Percentiles rank a stretch among this genome's conserved stretches.
Evolutionary conservation across 2,329 filamentous ascomycete genomes (phyloP).

Genomic region (Paecilomyces formosus): DNA sequence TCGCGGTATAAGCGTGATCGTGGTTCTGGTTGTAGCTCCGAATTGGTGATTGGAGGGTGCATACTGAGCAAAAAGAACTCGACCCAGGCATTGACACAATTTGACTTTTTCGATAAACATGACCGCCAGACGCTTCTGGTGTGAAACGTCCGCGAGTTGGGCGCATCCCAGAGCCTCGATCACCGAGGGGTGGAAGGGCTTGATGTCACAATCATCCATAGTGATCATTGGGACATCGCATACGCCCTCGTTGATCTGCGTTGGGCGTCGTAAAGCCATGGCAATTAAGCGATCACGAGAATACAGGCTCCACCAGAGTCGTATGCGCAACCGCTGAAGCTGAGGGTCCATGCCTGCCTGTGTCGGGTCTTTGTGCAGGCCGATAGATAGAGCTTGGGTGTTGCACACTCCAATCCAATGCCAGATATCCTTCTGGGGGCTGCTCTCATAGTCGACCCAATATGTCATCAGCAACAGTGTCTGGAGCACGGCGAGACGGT

Average conservation of each 20-base stretch:
- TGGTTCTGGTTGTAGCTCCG: constrained; percentile 56
- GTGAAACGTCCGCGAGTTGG: constrained; percentile 58
- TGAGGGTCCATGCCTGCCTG: constrained; percentile 60
- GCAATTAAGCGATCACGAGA: constrained; percentile 86
- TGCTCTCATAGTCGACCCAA: constrained; percentile 87
- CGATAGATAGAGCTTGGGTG: constrained; percentile 78
- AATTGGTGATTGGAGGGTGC: constrained; percentile 75
- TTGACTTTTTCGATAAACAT: constrained; percentile 87
- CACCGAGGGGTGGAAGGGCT: constrained; percentile 57
- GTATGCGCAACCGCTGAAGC: constrained; percentile 70
- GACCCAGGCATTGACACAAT: constrained; percentile 75
- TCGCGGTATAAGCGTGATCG: constrained; percentile 77
- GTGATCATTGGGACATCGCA: constrained; percentile 85
- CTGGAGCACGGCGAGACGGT: constrained; percentile 77
- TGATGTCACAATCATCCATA: constrained; percentile 71
- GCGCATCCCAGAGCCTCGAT: constrained; percentile 60
- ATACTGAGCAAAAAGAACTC: constrained; percentile 80
- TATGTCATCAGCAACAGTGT: constrained; percentile 82
- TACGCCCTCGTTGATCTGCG: constrained; percentile 80
- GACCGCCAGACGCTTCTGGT: constrained; percentile 67
- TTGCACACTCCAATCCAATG: constrained; percentile 92
- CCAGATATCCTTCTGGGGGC: constrained; percentile 81
- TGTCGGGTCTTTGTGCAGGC: constrained; percentile 70
- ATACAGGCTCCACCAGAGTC: constrained; percentile 92
- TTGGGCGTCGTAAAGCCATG: constrained; percentile 79